Conservation (phyloP, 352 stramenopile species). For the Phytopythium mirpurense region DNA sequence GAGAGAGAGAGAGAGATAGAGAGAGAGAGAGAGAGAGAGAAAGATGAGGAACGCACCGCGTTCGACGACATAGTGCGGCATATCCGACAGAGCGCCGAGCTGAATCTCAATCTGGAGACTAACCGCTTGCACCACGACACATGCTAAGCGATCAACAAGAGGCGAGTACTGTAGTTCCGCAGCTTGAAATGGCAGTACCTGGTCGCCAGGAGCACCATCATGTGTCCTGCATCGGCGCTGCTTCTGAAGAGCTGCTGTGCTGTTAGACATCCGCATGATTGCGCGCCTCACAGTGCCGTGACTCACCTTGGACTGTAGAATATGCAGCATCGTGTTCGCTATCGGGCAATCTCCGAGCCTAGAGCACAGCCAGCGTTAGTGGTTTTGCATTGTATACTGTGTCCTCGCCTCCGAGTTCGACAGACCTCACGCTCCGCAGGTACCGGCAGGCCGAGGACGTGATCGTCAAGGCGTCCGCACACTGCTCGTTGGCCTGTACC, state of each 20-base stretch:
- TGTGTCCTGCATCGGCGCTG: conserved; percentile 38
- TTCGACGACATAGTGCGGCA: conserved; percentile 20
- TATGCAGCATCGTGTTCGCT: conserved; percentile 49
- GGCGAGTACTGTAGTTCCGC: neutral
- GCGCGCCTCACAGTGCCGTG: neutral
- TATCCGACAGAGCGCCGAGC: conserved; percentile 21
- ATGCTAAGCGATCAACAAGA: neutral
- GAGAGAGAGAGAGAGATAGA: too few relatives aligned
- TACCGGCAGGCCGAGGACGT: conserved; percentile 36
- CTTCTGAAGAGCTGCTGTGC: neutral
- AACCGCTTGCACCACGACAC: neutral
- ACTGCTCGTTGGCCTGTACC: conserved; percentile 42
- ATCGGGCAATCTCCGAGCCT: conserved; percentile 44
- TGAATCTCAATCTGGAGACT: conserved; percentile 43
- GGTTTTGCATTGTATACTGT: neutral
- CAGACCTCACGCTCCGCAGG: conserved; percentile 32
- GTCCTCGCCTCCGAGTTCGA: neutral
- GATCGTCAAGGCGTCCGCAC: conserved; percentile 37
- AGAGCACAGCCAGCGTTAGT: neutral
- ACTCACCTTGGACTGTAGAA: conserved; percentile 43
- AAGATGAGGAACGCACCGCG: conserved; percentile 30
- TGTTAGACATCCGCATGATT: neutral
- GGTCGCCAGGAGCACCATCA: conserved; percentile 28
- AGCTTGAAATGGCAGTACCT: too few relatives aligned
- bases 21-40: too few relatives aligned